Percentiles rank a stretch among this genome's conserved stretches.
These are phyloP conservation scores for Cardamine occulta DNA, from an alignment of 345 rosid species.

Conservation along the genomic window DNA sequence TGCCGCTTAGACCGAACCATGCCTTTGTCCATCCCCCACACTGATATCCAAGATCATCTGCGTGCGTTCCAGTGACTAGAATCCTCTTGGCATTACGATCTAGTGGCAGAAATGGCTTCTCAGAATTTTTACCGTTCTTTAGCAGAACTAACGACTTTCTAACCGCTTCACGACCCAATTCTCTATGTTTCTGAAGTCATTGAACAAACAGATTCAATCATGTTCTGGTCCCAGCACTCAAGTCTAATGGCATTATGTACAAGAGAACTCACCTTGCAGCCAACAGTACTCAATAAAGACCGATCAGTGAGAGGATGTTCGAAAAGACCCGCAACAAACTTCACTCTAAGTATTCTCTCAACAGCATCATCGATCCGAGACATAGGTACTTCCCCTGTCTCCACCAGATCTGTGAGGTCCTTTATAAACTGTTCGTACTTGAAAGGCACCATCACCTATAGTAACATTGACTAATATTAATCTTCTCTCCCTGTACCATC, in stretches of 20 bases:
- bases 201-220: too few relatives aligned
- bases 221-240: background rate
- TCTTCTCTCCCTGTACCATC: background rate
- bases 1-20: constrained; percentile 73
- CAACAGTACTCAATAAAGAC: constrained; percentile 64
- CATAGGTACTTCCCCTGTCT: constrained; percentile 70
- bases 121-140: constrained; percentile 70
- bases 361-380: constrained; percentile 83
- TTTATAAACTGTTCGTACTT: constrained; percentile 54
- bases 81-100: constrained; percentile 66
- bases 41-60: constrained; percentile 87
- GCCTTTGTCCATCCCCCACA: constrained; percentile 93
- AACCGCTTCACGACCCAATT: constrained; percentile 83
- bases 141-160: constrained; percentile 82
- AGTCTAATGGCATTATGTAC: background rate
- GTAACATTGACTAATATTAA: background rate
- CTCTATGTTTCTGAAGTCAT: constrained; percentile 62
- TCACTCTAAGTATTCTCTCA: constrained; percentile 84
- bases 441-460: constrained; percentile 79
- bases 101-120: constrained; percentile 67
- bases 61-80: constrained; percentile 79
- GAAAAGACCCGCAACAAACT: constrained; percentile 79
- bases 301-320: constrained; percentile 74
- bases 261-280: constrained; percentile 66
- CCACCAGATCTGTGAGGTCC: constrained; percentile 58